Percentiles rank a stretch among this genome's conserved stretches.
Evolutionary conservation across 371 early-diverging fungal genomes (phyloP).

Genomic region (Mucor racemosus): DNA sequence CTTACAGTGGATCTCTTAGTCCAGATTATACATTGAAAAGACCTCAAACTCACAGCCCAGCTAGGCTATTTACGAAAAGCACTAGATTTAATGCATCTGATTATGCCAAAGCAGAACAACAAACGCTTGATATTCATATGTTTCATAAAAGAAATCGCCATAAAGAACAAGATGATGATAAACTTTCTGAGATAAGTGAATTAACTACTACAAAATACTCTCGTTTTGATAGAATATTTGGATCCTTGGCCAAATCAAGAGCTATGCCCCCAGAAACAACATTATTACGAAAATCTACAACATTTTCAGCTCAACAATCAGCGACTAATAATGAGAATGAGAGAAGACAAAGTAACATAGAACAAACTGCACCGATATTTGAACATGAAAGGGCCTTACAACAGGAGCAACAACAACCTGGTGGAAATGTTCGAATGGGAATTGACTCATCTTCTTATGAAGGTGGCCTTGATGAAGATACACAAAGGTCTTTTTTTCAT

Average conservation of each 20-base stretch:
- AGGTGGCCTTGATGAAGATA: not conserved
- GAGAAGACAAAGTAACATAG: not conserved
- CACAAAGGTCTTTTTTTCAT: not conserved
- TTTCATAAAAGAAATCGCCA: not conserved
- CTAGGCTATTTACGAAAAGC: not conserved
- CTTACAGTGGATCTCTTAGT: not conserved
- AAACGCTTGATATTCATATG: not conserved
- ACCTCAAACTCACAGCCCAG: not conserved
- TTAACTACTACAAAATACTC: constrained; percentile 5
- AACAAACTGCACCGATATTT: not conserved
- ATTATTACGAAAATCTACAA: too few species aligned
- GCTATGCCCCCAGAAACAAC: too few species aligned
- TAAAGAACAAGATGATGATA: not conserved
- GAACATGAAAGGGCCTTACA: not conserved
- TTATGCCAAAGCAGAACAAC: too few species aligned
- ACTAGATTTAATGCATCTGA: not conserved
- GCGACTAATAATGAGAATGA: not conserved
- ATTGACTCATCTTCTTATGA: not conserved
- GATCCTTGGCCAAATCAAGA: not conserved
- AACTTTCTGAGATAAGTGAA: not conserved
- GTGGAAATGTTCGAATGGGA: not conserved
- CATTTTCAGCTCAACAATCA: not conserved
- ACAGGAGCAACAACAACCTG: not conserved
- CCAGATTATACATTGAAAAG: not conserved
- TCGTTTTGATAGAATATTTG: not conserved